These are phyloP conservation scores for Mortierella sp. DNA, from an alignment of 371 early-diverging fungal genomes.

Conservation along the genomic window DNA sequence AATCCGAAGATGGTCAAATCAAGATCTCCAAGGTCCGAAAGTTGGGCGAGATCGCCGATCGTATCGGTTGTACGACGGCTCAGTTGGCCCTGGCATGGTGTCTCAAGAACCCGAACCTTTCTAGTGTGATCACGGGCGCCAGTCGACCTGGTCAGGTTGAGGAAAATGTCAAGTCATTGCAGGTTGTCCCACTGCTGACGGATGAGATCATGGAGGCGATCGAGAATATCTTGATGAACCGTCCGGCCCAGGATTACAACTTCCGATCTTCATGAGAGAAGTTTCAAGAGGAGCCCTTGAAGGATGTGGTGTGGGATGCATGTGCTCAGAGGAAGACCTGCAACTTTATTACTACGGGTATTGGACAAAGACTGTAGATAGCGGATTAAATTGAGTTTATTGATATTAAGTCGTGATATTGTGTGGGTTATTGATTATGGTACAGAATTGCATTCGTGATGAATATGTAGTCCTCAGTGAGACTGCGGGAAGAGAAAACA, in stretches of 20 bases:
- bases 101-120: constrained; percentile 66
- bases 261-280: constrained; percentile 60
- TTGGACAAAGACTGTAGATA: too few relatives aligned
- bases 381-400: too few relatives aligned
- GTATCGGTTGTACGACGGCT: constrained; percentile 73
- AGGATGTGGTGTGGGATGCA: too few relatives aligned
- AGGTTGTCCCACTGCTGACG: constrained; percentile 69
- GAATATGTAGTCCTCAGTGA: too few relatives aligned
- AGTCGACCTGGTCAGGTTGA: constrained; percentile 74
- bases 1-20: constrained; percentile 70
- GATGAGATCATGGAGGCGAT: constrained; percentile 75
- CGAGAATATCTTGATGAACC: constrained; percentile 74
- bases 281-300: too few relatives aligned
- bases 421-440: too few relatives aligned
- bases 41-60: constrained; percentile 68
- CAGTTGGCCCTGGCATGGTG: constrained; percentile 88
- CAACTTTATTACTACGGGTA: too few relatives aligned
- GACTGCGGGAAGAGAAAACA: too few relatives aligned
- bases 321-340: too few relatives aligned
- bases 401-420: too few relatives aligned
- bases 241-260: constrained; percentile 71
- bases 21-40: constrained; percentile 59
- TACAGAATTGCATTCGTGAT: too few relatives aligned
- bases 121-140: constrained; percentile 76
- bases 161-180: constrained; percentile 77